Base-by-base conservation (phyloP, 805 yeast genomes). In the Yamadazyma akitaensis region DNA sequence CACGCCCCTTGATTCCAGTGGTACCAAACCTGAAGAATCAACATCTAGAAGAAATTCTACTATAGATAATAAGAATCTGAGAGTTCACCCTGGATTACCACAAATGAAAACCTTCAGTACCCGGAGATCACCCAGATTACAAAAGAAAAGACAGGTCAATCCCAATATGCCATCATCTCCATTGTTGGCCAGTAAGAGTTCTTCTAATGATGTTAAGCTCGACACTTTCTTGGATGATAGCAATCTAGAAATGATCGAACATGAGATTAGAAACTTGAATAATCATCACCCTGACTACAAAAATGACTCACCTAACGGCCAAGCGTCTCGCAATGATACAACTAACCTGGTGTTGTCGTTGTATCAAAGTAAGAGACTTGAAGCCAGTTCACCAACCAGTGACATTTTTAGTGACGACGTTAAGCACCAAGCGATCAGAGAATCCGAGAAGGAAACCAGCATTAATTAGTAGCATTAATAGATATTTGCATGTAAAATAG, bases 261-360 rank as follows among this genome's bases (percentile, higher is more conserved):
- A 57, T 25, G 60, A 59, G 32, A 52, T 61, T 16, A 47, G 58
- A 40, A 51, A 49, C 40, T 47, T 57, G 13, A 53, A 38, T 17
- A 44, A 40, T 34, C 47, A 45, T 31, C 37, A 45, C 18, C 41
- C 42, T 18, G 34, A 43, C 24, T 38, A 49, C 45, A 47, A 53
- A 47, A 46, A 42, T 16, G 60, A 71, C 2, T 68, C 75, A 10
- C 68, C 73, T 5, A 58, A 62, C 14, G 53, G 53, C n/a, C 57
- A 49, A 25, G 75, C 75, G 12, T 53, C 61, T 11, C 58, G 75
- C 43, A 62, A 57, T 31, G 70, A 70, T 48, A 70, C 75, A 2
- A 61, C 65, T 18, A 64, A 56, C 46, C 65, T 55, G 68, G 55
- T 54, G 24, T 45, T 52, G 16, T 52, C 55, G 35, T 52, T 52